A percentile compares a stretch with the other conserved stretches of the same genome.
Conservation (phyloP, 106 monocot genomes). For the Vanilla planifolia region DNA sequence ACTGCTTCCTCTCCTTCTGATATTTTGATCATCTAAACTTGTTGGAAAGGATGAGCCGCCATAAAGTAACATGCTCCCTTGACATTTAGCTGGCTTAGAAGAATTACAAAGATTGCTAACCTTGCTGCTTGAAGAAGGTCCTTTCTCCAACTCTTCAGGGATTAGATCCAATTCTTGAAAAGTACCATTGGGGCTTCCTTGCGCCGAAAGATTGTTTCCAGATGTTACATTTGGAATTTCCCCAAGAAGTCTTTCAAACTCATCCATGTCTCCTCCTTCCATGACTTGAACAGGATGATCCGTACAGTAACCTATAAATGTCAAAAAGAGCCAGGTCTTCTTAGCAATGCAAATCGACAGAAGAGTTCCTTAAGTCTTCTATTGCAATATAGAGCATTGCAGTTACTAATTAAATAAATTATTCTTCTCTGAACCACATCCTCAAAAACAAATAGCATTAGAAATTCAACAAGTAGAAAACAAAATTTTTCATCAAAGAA, state of each 20-base stretch:
- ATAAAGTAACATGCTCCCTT: not conserved
- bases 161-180: not conserved
- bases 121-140: slow-evolving; percentile 1
- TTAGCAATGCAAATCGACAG: slow-evolving; percentile 13
- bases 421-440: not conserved
- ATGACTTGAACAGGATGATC: slow-evolving; percentile 8
- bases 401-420: not conserved
- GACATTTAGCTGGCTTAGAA: slow-evolving; percentile 1
- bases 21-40: slow-evolving; percentile 1
- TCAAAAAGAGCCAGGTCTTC: slow-evolving; percentile 8
- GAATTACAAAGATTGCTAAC: slow-evolving; percentile 4
- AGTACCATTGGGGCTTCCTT: not conserved
- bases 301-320: not conserved
- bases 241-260: slow-evolving; percentile 13
- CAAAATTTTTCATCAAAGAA: not conserved
- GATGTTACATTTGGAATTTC: slow-evolving; percentile 20
- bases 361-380: slow-evolving; percentile 3
- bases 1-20: slow-evolving; percentile 1
- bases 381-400: not conserved
- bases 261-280: slow-evolving; percentile 17
- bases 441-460: not conserved
- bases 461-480: not conserved
- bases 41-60: not conserved
- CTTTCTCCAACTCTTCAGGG: not conserved
- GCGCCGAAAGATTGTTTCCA: not conserved